These are phyloP conservation scores for Nitzschia putrida DNA, from an alignment of 108 stramenopile species.

Conservation along the genomic window DNA sequence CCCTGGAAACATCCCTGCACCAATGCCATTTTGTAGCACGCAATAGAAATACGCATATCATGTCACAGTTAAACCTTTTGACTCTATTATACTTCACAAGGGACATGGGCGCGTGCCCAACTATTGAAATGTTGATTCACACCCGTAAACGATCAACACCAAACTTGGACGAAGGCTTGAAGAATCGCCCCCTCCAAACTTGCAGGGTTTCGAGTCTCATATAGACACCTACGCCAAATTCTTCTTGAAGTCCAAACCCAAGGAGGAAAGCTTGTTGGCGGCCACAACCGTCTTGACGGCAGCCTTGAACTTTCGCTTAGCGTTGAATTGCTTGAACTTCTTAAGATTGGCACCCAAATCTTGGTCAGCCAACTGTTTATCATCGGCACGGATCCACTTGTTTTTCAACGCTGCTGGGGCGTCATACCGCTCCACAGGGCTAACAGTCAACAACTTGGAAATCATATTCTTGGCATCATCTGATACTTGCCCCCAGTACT, in stretches of 20 bases:
- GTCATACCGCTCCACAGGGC: slow-evolving; percentile 65
- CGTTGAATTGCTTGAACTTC: slow-evolving; percentile 85
- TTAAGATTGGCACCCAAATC: slow-evolving; percentile 77
- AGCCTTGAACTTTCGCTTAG: slow-evolving; percentile 86
- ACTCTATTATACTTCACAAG: too few species aligned
- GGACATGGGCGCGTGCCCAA: too few species aligned
- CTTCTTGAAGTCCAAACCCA: slow-evolving; percentile 64
- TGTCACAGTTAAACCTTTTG: too few species aligned
- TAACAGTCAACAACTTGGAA: slow-evolving; percentile 65
- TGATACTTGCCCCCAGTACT: slow-evolving; percentile 86
- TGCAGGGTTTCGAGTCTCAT: too few species aligned
- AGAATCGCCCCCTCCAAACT: too few species aligned
- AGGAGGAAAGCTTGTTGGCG: slow-evolving; percentile 71
- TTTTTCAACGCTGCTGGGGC: slow-evolving; percentile 66
- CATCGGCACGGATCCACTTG: slow-evolving; percentile 77
- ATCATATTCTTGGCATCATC: slow-evolving; percentile 85
- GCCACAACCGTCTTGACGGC: slow-evolving; percentile 82
- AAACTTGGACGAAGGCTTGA: too few species aligned
- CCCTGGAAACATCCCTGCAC: too few species aligned
- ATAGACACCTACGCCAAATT: slow-evolving; percentile 31
- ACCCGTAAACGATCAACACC: too few species aligned
- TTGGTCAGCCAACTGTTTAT: slow-evolving; percentile 41
- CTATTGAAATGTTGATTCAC: too few species aligned
- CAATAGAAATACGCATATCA: too few species aligned
- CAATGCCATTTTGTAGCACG: too few species aligned